These are phyloP conservation scores for Leucoagaricus sp. DNA, from an alignment of 1,284 basidiomycete species.

Conservation along the genomic window DNA sequence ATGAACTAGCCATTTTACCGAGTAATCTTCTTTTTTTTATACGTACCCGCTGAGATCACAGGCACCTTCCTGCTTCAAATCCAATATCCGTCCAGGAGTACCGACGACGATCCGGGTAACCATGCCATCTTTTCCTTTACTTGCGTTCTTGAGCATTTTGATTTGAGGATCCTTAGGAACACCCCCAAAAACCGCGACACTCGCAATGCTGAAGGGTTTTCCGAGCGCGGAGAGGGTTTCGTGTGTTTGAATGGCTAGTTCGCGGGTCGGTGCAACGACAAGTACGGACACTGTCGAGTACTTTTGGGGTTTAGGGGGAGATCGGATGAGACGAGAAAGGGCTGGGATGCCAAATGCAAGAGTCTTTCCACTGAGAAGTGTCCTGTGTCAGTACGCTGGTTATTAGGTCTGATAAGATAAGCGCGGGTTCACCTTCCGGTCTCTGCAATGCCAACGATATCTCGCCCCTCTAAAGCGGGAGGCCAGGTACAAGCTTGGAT, in stretches of 20 bases:
- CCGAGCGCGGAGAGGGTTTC: conserved; percentile 82
- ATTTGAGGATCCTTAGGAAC: conserved; percentile 88
- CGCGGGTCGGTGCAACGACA: conserved; percentile 91
- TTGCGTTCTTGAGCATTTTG: conserved; percentile 52
- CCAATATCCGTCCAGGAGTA: conserved; percentile 92
- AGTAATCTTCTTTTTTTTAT: neutral
- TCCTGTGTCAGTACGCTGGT: neutral
- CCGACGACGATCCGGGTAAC: conserved; percentile 85
- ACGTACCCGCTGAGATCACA: conserved; percentile 76
- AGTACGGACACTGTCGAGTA: conserved; percentile 68
- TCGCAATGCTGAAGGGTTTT: conserved; percentile 74
- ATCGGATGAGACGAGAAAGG: conserved; percentile 64
- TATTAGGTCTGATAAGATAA: neutral
- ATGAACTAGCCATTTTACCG: neutral
- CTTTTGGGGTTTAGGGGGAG: conserved; percentile 21
- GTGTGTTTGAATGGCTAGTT: conserved; percentile 94
- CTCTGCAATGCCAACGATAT: conserved; percentile 97
- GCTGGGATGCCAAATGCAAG: conserved; percentile 95
- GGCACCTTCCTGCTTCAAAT: conserved; percentile 84
- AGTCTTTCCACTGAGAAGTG: conserved; percentile 82
- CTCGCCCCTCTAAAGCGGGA: conserved; percentile 77
- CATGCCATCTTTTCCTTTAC: conserved; percentile 50
- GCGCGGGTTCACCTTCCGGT: conserved; percentile 72
- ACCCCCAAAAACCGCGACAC: conserved; percentile 91
- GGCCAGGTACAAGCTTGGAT: conserved; percentile 98